phyloP scores from a whole-genome alignment of 306 rosid genomes.

The Lithocarpus polystachyus region DNA sequence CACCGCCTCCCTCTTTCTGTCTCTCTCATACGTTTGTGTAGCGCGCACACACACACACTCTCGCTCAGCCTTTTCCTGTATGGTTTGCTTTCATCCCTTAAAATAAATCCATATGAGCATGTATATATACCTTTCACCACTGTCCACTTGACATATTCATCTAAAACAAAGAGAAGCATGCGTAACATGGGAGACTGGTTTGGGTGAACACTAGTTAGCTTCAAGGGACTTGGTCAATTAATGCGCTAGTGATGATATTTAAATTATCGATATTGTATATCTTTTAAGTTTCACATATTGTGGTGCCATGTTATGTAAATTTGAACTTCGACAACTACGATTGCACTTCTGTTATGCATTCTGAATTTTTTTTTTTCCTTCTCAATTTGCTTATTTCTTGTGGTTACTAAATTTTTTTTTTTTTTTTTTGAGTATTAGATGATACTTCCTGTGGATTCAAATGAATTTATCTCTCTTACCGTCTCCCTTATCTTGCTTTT shows the following conservation, averaged over 20 bases:
- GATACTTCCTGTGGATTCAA: not conserved
- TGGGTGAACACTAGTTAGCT: too few relatives aligned
- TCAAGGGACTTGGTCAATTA: too few relatives aligned
- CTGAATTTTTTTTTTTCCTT: not conserved
- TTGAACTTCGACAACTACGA: not conserved
- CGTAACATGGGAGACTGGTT: too few relatives aligned
- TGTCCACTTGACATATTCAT: too few relatives aligned
- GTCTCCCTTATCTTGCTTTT: not conserved
- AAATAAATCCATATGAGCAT: too few relatives aligned
- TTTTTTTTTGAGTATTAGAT: not conserved
- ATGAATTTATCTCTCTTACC: conserved; percentile 4
- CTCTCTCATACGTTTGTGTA: not conserved
- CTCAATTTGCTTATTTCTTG: not conserved
- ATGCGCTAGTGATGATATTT: too few relatives aligned
- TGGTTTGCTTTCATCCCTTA: not conserved
- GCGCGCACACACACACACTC: too few relatives aligned
- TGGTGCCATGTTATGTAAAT: not conserved
- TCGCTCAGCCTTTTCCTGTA: too few relatives aligned
- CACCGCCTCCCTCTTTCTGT: not conserved
- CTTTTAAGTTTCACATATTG: not conserved
- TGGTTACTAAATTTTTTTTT: not conserved
- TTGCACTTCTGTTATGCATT: not conserved
- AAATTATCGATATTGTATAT: not conserved
- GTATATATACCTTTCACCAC: too few relatives aligned
- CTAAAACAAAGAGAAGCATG: too few relatives aligned